phyloP scores from a whole-genome alignment of 208 protist genomes.

The Leptomonas pyrrhocoris region DNA sequence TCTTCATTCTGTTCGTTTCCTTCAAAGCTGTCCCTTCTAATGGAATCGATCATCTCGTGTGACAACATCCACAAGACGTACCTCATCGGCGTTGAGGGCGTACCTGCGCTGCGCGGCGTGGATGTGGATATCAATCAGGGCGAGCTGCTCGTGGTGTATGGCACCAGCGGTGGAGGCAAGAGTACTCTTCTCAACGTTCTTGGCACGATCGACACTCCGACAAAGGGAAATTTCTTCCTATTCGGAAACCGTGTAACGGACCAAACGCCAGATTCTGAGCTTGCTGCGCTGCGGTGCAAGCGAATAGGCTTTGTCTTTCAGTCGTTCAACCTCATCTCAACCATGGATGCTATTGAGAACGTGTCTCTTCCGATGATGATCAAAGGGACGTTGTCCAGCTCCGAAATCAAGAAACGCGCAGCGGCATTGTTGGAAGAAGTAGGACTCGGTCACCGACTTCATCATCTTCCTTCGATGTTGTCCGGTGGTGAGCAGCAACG shows the following conservation, averaged over 20 bases:
- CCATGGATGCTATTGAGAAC: conserved; percentile 94
- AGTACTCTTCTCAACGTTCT: conserved; percentile 97
- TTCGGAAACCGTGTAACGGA: conserved; percentile 82
- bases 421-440: conserved; percentile 82
- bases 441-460: conserved; percentile 84
- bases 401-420: conserved; percentile 73
- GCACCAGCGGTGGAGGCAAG: conserved; percentile 96
- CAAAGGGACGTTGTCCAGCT: conserved; percentile 56
- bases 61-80: conserved; percentile 98
- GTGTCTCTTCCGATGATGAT: conserved; percentile 97
- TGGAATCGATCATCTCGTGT: conserved; percentile 74
- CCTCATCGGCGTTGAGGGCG: conserved; percentile 94
- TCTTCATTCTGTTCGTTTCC: conserved; percentile 7
- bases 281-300: conserved; percentile 72
- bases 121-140: conserved; percentile 87
- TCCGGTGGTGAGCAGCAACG: conserved; percentile 97
- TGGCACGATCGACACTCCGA: conserved; percentile 96
- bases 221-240: conserved; percentile 94
- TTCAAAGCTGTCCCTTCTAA: neutral
- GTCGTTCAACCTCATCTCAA: conserved; percentile 96
- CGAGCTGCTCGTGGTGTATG: conserved; percentile 95
- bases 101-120: conserved; percentile 95
- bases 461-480: conserved; percentile 93
- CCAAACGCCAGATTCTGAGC: conserved; percentile 69
- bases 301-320: conserved; percentile 96